These are phyloP conservation scores for Alternaria consortialis DNA, from an alignment of 2,329 filamentous ascomycete genomes.

Conservation along the genomic window DNA sequence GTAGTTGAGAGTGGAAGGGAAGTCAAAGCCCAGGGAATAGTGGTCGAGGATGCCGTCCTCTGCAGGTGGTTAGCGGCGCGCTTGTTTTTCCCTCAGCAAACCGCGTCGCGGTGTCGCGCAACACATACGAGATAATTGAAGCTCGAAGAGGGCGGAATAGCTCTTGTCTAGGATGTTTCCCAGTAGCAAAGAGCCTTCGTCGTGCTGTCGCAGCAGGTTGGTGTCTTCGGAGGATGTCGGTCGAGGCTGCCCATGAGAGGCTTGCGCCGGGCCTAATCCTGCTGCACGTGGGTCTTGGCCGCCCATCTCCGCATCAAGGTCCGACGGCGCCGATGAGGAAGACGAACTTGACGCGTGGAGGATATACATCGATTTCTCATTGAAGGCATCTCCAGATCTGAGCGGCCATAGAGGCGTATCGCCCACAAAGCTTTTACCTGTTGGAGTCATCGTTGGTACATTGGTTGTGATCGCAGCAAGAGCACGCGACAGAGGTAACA, in stretches of 20 bases:
- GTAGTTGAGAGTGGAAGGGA: conserved; percentile 2
- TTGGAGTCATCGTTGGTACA: not conserved
- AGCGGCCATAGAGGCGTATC: not conserved
- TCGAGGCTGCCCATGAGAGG: conserved; percentile 15
- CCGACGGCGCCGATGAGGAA: not conserved
- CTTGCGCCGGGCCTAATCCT: conserved; percentile 19
- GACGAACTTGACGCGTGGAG: not conserved
- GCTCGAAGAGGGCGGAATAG: not conserved
- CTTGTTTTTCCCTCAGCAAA: conserved; percentile 11
- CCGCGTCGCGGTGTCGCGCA: conserved; percentile 15
- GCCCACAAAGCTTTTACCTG: not conserved
- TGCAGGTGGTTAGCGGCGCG: conserved; percentile 32
- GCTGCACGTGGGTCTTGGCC: conserved; percentile 19
- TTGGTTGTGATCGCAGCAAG: not conserved
- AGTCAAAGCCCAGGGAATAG: conserved; percentile 9
- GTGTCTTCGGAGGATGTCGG: conserved; percentile 11
- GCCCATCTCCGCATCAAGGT: conserved; percentile 1
- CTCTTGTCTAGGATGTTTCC: not conserved
- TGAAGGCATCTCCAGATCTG: not conserved
- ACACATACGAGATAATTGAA: conserved; percentile 9
- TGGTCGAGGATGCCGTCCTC: conserved; percentile 19
- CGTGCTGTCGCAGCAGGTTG: conserved; percentile 15
- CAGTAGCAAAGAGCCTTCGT: conserved; percentile 2
- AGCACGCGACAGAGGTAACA: not conserved
- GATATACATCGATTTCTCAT: not conserved